A percentile compares a stretch with the other conserved stretches of the same genome.
These are phyloP conservation scores for Dispira parvispora DNA, from an alignment of 192 early-diverging fungal genomes.

Conservation along the genomic window DNA sequence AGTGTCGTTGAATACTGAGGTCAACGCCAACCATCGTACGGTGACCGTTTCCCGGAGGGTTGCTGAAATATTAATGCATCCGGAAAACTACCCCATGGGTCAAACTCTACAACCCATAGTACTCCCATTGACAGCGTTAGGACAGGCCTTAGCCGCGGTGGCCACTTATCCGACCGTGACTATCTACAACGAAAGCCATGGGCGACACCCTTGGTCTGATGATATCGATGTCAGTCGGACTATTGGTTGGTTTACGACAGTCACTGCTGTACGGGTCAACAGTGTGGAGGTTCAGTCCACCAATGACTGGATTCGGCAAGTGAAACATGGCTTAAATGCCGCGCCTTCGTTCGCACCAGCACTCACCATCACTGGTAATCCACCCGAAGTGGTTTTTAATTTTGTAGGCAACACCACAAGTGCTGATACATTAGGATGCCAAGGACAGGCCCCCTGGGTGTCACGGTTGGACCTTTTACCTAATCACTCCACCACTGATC, in stretches of 20 bases:
- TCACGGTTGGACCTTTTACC: background rate
- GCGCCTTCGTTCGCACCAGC: background rate
- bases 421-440: background rate
- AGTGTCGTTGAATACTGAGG: background rate
- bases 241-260: background rate
- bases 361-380: background rate
- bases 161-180: background rate
- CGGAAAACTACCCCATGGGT: background rate
- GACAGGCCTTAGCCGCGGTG: background rate
- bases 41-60: background rate
- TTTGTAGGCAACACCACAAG: background rate
- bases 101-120: background rate
- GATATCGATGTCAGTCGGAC: slow-evolving; percentile 2
- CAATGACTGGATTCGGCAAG: background rate
- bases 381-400: background rate
- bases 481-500: background rate
- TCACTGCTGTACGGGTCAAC: background rate
- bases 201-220: slow-evolving; percentile 9
- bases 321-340: background rate
- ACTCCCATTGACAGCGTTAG: background rate
- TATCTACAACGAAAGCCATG: slow-evolving; percentile 8
- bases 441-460: background rate
- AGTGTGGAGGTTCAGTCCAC: background rate
- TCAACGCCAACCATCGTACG: background rate
- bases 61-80: background rate